A percentile compares a stretch with the other conserved stretches of the same genome.
phyloP scores from a whole-genome alignment of 2,329 filamentous ascomycete species.

The Scedosporium minutisporum region DNA sequence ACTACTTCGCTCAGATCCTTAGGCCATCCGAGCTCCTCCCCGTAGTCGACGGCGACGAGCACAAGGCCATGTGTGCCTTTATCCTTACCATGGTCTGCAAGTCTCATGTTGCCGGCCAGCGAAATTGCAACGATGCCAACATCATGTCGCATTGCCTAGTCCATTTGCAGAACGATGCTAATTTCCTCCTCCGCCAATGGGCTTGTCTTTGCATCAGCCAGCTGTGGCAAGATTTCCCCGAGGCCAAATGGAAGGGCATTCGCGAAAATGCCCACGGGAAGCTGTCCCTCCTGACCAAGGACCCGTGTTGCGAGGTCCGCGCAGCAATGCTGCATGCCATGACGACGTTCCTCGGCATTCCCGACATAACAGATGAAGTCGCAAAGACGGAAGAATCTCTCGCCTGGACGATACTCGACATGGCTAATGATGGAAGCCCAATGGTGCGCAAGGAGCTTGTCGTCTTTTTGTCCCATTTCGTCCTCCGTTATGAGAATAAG shows the following conservation, averaged over 20 bases:
- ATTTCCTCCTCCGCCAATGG: conserved; percentile 86
- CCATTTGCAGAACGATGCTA: conserved; percentile 77
- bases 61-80: conserved; percentile 98
- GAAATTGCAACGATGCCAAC: conserved; percentile 81
- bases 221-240: conserved; percentile 81
- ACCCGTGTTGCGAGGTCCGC: conserved; percentile 84
- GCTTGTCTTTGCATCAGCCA: conserved; percentile 92
- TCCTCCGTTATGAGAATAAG: conserved; percentile 82
- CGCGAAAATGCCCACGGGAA: conserved; percentile 74
- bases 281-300: conserved; percentile 70
- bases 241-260: conserved; percentile 95
- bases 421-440: conserved; percentile 88
- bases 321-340: conserved; percentile 89
- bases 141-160: conserved; percentile 80
- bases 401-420: conserved; percentile 77
- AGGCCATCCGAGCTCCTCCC: conserved; percentile 76
- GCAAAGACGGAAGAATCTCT: conserved; percentile 85
- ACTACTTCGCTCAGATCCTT: conserved; percentile 90
- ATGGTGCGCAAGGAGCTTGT: conserved; percentile 89
- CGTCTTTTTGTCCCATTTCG: conserved; percentile 87
- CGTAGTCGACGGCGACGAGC: conserved; percentile 80
- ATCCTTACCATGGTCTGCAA: conserved; percentile 97
- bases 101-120: conserved; percentile 82
- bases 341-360: conserved; percentile 88
- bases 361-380: conserved; percentile 83